Percentiles rank a stretch among this genome's conserved stretches.
Conservation (phyloP, 257 asterid genomes). For the Solanum clarkiae region DNA sequence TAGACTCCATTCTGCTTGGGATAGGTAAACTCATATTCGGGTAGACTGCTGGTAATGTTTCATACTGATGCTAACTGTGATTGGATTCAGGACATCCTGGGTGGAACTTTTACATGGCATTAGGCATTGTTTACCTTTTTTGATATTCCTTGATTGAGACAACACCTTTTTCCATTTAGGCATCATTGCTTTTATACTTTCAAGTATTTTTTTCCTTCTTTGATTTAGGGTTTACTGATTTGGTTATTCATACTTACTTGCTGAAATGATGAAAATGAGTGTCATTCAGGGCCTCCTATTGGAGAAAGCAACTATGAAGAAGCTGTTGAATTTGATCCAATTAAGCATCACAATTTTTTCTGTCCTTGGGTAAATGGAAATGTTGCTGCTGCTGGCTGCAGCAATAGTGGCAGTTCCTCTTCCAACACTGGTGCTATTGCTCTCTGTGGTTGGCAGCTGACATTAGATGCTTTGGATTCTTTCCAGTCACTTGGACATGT, state of each 20-base stretch:
- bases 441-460: slow-evolving; percentile 94
- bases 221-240: not conserved
- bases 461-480: slow-evolving; percentile 91
- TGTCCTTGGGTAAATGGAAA: slow-evolving; percentile 99
- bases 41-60: not conserved
- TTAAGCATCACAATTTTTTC: slow-evolving; percentile 77
- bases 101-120: not conserved
- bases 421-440: slow-evolving; percentile 66
- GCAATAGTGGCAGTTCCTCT: slow-evolving; percentile 68
- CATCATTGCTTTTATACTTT: not conserved
- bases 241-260: not conserved
- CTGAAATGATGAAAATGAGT: slow-evolving; percentile 9
- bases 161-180: not conserved
- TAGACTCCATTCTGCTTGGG: not conserved
- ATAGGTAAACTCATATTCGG: not conserved
- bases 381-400: slow-evolving; percentile 97
- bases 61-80: not conserved
- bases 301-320: slow-evolving; percentile 94
- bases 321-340: slow-evolving; percentile 85
- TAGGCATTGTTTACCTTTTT: not conserved
- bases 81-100: not conserved
- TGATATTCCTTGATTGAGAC: not conserved
- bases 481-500: slow-evolving; percentile 79
- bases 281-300: slow-evolving; percentile 59
- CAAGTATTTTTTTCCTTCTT: not conserved